Evolutionary conservation across 208 protist genomes (phyloP).

Genomic region (Leishmania gerbilli): DNA sequence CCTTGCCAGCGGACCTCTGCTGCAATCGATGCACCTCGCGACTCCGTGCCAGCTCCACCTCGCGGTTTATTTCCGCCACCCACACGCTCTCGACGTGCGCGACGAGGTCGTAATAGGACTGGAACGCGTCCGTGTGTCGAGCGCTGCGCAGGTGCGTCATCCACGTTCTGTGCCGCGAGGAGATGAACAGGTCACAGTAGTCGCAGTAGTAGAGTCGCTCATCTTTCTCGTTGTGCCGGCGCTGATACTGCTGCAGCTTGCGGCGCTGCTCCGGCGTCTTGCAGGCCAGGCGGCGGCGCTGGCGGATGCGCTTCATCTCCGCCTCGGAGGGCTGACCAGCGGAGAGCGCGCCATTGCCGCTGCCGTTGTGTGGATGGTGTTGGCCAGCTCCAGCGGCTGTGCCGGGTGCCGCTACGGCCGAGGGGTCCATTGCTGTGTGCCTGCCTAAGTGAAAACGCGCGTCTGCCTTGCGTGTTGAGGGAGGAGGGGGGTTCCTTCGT

Average conservation of each 20-base stretch:
- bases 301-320: slow-evolving; percentile 42
- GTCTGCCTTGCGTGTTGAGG: neutral
- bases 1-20: slow-evolving; percentile 35
- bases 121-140: slow-evolving; percentile 65
- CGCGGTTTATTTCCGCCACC: slow-evolving; percentile 47
- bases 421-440: neutral
- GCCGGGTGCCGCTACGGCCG: neutral
- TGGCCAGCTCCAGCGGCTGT: neutral
- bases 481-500: neutral
- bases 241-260: slow-evolving; percentile 56
- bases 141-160: slow-evolving; percentile 49
- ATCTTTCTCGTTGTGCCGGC: slow-evolving; percentile 86
- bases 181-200: slow-evolving; percentile 88
- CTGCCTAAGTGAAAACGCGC: neutral
- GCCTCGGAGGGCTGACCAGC: slow-evolving; percentile 28
- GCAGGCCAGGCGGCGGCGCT: slow-evolving; percentile 38
- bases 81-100: slow-evolving; percentile 54
- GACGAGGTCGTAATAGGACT: slow-evolving; percentile 70
- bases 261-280: slow-evolving; percentile 72
- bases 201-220: slow-evolving; percentile 81
- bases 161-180: slow-evolving; percentile 48
- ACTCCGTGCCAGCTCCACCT: slow-evolving; percentile 39
- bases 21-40: slow-evolving; percentile 30
- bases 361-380: neutral
- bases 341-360: slow-evolving; percentile 4